phyloP scores from a whole-genome alignment of 2,329 filamentous ascomycete species.

The Colletotrichum australisinense region DNA sequence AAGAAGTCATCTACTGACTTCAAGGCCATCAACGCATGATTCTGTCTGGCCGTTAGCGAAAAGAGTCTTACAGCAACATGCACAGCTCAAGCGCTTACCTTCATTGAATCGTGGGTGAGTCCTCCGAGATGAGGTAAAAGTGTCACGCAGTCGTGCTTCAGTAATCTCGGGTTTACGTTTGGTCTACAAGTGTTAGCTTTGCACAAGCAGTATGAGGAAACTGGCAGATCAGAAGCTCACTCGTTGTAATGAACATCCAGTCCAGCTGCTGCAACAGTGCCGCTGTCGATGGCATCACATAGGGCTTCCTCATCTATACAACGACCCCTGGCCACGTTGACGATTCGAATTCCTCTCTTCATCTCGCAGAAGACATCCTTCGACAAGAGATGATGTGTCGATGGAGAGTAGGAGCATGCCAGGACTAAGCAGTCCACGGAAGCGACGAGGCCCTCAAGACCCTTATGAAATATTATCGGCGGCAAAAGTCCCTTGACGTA shows the following conservation, averaged over 20 bases:
- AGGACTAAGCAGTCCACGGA: constrained; percentile 29
- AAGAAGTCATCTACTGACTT: background rate
- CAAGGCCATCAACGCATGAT: constrained; percentile 6
- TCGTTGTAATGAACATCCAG: constrained; percentile 38
- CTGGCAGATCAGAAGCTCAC: background rate
- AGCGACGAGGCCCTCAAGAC: background rate
- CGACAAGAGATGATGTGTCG: constrained; percentile 36
- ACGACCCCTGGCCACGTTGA: constrained; percentile 38
- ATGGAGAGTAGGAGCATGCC: constrained; percentile 36
- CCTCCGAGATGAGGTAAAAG: constrained; percentile 18
- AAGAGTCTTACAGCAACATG: background rate
- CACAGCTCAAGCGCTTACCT: background rate
- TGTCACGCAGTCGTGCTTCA: constrained; percentile 9
- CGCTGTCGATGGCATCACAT: constrained; percentile 34
- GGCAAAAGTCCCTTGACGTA: background rate
- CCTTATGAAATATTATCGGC: background rate
- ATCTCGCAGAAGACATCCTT: constrained; percentile 25
- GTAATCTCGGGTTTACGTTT: background rate
- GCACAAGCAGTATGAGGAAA: background rate
- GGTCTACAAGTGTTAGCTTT: background rate
- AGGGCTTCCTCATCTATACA: constrained; percentile 39
- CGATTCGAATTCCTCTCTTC: constrained; percentile 34
- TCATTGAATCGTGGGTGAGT: constrained; percentile 12
- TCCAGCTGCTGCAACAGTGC: constrained; percentile 30
- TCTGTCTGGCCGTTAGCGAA: background rate